Evolutionary conservation across 2,329 filamentous ascomycete genomes (phyloP).

Genomic region (Cytospora chrysosperma): DNA sequence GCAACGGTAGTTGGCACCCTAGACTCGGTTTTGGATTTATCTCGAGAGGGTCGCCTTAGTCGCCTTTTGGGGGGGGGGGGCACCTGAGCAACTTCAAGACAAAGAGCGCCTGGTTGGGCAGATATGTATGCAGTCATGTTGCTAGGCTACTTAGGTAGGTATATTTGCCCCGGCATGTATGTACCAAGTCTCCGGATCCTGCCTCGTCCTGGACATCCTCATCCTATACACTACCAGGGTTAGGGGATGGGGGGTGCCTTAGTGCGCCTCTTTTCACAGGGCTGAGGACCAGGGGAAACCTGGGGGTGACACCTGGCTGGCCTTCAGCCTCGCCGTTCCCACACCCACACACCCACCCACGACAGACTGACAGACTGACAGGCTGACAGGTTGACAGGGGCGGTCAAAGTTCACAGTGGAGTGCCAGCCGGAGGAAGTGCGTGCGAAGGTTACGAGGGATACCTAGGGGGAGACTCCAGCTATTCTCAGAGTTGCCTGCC

Average conservation of each 20-base stretch:
- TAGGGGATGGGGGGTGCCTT: not conserved
- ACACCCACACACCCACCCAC: not conserved
- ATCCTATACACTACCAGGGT: not conserved
- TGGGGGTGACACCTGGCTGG: not conserved
- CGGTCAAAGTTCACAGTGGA: not conserved
- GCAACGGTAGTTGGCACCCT: conserved; percentile 12
- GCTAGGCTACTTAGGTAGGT: not conserved
- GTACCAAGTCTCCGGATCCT: not conserved
- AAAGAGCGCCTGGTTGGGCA: too few species aligned
- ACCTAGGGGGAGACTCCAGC: too few species aligned
- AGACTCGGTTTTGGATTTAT: too few species aligned
- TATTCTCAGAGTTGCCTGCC: not conserved
- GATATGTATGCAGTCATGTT: too few species aligned
- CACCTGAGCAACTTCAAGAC: too few species aligned
- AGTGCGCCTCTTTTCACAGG: not conserved
- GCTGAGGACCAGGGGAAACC: not conserved
- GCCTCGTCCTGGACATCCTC: conserved; percentile 1
- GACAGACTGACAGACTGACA: too few species aligned
- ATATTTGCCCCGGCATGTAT: not conserved
- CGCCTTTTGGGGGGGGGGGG: too few species aligned
- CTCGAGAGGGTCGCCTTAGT: not conserved
- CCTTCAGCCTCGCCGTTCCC: not conserved
- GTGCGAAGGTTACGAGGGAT: too few species aligned
- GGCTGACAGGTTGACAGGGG: not conserved
- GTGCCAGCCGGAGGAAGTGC: too few species aligned